A percentile compares a stretch with the other conserved stretches of the same genome.
These are phyloP conservation scores for Blastocystis sp. DNA, from an alignment of 352 stramenopile genomes.

Conservation along the genomic window DNA sequence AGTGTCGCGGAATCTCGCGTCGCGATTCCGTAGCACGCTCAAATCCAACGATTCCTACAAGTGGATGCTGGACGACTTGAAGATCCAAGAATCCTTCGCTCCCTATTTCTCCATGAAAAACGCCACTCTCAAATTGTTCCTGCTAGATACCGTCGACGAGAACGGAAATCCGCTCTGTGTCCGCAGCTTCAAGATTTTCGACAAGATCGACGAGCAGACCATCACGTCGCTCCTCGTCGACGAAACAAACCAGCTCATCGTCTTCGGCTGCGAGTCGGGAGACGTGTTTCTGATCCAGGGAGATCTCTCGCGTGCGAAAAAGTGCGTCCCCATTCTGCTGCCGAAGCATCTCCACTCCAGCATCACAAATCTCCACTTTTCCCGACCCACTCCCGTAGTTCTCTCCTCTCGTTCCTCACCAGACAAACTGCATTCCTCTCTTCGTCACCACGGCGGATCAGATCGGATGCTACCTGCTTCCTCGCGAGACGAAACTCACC, in stretches of 20 bases:
- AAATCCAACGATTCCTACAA: slow-evolving; percentile 37
- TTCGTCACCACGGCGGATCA: neutral
- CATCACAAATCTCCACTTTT: slow-evolving; percentile 1
- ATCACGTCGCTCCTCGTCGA: neutral
- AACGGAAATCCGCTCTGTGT: slow-evolving; percentile 18
- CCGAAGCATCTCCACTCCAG: neutral
- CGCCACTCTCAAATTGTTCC: slow-evolving; percentile 20
- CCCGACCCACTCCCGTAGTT: neutral
- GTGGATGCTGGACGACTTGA: slow-evolving; percentile 43
- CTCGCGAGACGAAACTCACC: neutral
- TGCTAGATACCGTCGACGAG: slow-evolving; percentile 23
- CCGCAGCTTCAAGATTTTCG: slow-evolving; percentile 13
- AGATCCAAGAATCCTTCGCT: neutral
- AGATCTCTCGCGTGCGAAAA: slow-evolving; percentile 26
- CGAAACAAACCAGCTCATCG: neutral
- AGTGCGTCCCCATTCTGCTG: neutral
- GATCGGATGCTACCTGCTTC: neutral
- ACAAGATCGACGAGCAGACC: slow-evolving; percentile 49
- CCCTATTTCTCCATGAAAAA: slow-evolving; percentile 11
- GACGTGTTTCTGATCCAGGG: neutral
- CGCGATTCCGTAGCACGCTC: neutral
- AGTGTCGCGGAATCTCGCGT: neutral
- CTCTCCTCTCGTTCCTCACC: neutral
- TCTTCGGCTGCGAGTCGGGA: slow-evolving; percentile 16
- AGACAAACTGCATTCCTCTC: neutral